Percentiles rank a stretch among this genome's conserved stretches.
Conservation (phyloP, 108 stramenopile genomes). For the Schizochytrium sp. region DNA sequence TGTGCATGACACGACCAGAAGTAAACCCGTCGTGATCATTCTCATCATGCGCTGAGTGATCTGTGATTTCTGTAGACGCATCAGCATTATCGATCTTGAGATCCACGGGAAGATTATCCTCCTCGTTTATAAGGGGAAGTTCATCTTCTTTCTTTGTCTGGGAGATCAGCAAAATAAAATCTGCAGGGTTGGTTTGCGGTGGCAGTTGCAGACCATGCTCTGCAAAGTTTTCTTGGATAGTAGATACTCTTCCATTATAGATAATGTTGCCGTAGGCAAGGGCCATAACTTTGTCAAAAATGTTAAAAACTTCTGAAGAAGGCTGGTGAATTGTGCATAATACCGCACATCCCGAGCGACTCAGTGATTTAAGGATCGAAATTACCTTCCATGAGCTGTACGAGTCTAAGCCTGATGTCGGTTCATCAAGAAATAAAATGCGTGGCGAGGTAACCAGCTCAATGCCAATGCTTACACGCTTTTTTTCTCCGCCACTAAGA, state of each 20-base stretch:
- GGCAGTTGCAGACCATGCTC: conserved; percentile 33
- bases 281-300: conserved; percentile 67
- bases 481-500: conserved; percentile 76
- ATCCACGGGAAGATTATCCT: neutral
- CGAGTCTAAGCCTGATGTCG: conserved; percentile 83
- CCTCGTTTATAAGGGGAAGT: neutral
- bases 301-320: conserved; percentile 64
- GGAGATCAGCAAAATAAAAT: conserved; percentile 58
- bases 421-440: conserved; percentile 79
- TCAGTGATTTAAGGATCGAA: conserved; percentile 77
- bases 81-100: neutral
- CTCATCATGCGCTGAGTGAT: neutral
- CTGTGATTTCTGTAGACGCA: neutral
- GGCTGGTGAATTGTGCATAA: conserved; percentile 77
- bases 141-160: neutral
- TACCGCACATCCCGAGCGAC: conserved; percentile 71
- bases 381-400: conserved; percentile 79
- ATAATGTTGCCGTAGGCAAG: conserved; percentile 63
- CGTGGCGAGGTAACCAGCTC: conserved; percentile 78
- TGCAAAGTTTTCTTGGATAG: conserved; percentile 59
- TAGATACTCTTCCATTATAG: conserved; percentile 60
- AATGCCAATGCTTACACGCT: conserved; percentile 74
- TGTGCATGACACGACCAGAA: neutral
- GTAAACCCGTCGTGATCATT: neutral
- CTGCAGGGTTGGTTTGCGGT: conserved; percentile 5